Evolutionary conservation across 2,329 filamentous ascomycete species (phyloP).

Genomic region (Leptoxyphium fumago): DNA sequence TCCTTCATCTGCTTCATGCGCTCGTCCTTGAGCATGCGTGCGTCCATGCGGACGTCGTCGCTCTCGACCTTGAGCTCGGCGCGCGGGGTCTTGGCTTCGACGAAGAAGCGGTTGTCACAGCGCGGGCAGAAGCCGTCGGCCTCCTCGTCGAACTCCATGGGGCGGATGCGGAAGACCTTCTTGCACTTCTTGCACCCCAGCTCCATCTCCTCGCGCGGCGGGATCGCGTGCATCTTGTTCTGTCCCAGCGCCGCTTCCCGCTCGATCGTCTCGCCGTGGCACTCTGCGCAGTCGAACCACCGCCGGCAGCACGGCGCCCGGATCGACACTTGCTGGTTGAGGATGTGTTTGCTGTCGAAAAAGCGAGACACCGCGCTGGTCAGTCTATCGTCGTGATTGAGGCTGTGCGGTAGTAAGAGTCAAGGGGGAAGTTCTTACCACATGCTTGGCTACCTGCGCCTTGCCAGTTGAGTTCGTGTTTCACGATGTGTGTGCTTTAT

Average conservation of each 20-base stretch:
- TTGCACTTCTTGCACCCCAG: conserved; percentile 99
- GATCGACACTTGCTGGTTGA: conserved; percentile 95
- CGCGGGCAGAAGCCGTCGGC: conserved; percentile 97
- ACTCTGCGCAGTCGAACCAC: conserved; percentile 98
- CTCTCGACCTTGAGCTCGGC: conserved; percentile 75
- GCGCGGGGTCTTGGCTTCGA: conserved; percentile 77
- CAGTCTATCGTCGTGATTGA: no score
- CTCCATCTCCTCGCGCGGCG: conserved; percentile 69
- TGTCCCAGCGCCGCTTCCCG: conserved; percentile 56
- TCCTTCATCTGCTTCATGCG: conserved; percentile 47
- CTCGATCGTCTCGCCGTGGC: conserved; percentile 64
- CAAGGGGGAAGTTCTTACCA: no score
- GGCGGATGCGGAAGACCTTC: conserved; percentile 94
- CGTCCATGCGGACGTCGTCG: conserved; percentile 74
- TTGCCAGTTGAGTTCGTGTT: no score
- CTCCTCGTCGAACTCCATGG: conserved; percentile 71
- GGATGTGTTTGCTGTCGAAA: conserved; percentile 69
- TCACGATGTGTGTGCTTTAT: no score
- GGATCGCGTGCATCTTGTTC: conserved; percentile 48
- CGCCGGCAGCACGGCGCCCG: conserved; percentile 91
- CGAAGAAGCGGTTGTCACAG: conserved; percentile 96
- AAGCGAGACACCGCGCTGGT: no score
- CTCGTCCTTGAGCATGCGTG: conserved; percentile 83
- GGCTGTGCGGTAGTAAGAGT: no score
- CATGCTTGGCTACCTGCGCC: no score